Base-by-base conservation (phyloP, 805 yeast species). In the Maudiozyma bulderi region DNA sequence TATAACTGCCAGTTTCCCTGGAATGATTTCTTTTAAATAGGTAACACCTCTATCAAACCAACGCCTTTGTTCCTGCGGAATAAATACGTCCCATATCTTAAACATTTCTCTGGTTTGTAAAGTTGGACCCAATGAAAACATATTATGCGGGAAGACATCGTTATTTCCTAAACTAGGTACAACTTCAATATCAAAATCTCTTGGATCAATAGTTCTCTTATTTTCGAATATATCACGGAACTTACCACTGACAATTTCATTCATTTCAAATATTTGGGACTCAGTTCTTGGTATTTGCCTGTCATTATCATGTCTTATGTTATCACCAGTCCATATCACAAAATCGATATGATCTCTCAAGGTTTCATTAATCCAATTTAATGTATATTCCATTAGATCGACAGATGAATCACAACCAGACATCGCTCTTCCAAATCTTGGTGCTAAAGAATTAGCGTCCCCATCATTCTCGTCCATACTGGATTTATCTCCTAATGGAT, bases 261-360 rank as follows among this genome's bases (percentile, higher is more conserved):
- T 86, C 78, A 82, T 74, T 10, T 81, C 82, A 53, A 86, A 78
- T 43, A 87, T 87, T 49, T 81, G 78, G 50, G 60, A 58, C 58
- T 86, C 95, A 1, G 86, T 78, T 69, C 96, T 76, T 2, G 95
- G 96, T 58, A 69, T 67, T 20, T 63, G 61, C 60, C 95, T 71
- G 66, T 86, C 95, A 57, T 82, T 84, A 63, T 86, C 95, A 63
- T 86, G 95, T 49, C 95, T 73, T 43, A 85, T 78, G 57, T 86
- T 87, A 66, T 87, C 96, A 33, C 96, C 96, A 0, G 95, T 86
- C 95, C 95, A 87, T 11, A 87, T 76, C 10, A 87, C 82, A 65
- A 87, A 87, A 63, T 87, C 96, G 45, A 87, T 81, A 54, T 86
- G 80, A 63, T 85, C 93, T 52, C 73, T 77, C 51, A 87, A 63